Evolutionary conservation across 106 monocot species (phyloP), one percentile per base, ranked within the genome.

Genomic region (Dactylorhiza incarnata): DNA sequence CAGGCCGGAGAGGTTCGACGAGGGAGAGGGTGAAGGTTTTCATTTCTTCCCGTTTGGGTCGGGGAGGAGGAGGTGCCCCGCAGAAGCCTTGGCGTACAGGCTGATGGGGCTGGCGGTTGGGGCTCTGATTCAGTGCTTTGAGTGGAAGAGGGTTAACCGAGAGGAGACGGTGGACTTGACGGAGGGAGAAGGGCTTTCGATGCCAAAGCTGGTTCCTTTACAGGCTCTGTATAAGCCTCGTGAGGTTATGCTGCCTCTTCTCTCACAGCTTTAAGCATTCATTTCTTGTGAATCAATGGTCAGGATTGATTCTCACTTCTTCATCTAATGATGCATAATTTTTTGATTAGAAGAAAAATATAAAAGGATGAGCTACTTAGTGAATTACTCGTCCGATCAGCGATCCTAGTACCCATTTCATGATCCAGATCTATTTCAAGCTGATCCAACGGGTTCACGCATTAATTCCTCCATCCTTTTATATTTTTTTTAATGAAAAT

Each of bases 11-110:
- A 80, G 83, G 70, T 86, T 86, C 63, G 51, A 24, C 45, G 50
- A 22, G 1, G 71, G 7, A 14, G 47, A 52, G 49, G 73, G 29
- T 2, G 74, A 22, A 20, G 29, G 52, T 0, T 68, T 48, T 54
- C 54, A 37, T 29, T 22, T 47, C 9, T 23, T 86, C 0, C 78
- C 82, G 2, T 86, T 86, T 10, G 86, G 86, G 5, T 47, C 13
- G 13, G 86, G 86, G 22, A 72, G 86, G 63, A 82, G 86, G 54
- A 66, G 45, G 15, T 86, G 86, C 67, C 86, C 86, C 0, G 86
- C 82, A 20, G 79, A 79, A 15, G 47, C 7, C 0, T 4, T 76
- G 50, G 82, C 75, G 0, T n/a, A 76, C 20, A 13, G 71, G 25
- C 4, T 67, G 15, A 13, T 86, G 3, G 76, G 37, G 2, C 11